Percentiles rank a stretch among this genome's conserved stretches.
Evolutionary conservation across 257 asterid genomes (phyloP).

Genomic region (Solanum medicagineum): DNA sequence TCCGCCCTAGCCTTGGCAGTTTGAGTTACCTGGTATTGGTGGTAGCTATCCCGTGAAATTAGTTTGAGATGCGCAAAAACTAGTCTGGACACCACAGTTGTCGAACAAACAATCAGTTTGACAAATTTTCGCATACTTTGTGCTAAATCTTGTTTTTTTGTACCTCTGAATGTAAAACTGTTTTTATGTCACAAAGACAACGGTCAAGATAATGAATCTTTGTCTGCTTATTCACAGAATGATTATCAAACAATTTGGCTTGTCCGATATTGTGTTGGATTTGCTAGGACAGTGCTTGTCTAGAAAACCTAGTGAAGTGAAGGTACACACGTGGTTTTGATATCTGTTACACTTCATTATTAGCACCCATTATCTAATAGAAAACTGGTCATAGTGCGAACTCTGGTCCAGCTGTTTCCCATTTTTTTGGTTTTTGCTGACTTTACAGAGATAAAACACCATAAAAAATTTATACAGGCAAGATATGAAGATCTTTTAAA

Average conservation of each 20-base stretch:
- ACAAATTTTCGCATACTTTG: background rate
- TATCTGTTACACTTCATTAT: slow-evolving; percentile 4
- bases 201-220: slow-evolving; percentile 28
- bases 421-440: slow-evolving; percentile 3
- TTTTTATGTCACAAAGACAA: background rate
- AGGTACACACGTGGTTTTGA: slow-evolving; percentile 41
- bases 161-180: background rate
- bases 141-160: background rate
- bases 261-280: slow-evolving; percentile 49
- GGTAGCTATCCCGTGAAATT: too few relatives aligned
- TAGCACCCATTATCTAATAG: slow-evolving; percentile 13
- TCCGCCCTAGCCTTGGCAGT: too few relatives aligned
- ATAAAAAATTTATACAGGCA: slow-evolving; percentile 79
- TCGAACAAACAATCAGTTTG: background rate
- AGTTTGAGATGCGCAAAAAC: too few relatives aligned
- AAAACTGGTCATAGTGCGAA: slow-evolving; percentile 58
- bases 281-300: slow-evolving; percentile 61
- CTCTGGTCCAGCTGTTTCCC: slow-evolving; percentile 51
- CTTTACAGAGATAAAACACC: slow-evolving; percentile 26
- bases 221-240: slow-evolving; percentile 25
- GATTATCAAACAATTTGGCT: slow-evolving; percentile 45
- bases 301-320: slow-evolving; percentile 63
- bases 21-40: too few relatives aligned
- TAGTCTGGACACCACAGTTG: too few relatives aligned
- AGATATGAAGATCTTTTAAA: slow-evolving; percentile 64